Percentiles rank a stretch among this genome's conserved stretches.
phyloP scores from a whole-genome alignment of 805 yeast genomes.

The Candida coquimbonensis region DNA sequence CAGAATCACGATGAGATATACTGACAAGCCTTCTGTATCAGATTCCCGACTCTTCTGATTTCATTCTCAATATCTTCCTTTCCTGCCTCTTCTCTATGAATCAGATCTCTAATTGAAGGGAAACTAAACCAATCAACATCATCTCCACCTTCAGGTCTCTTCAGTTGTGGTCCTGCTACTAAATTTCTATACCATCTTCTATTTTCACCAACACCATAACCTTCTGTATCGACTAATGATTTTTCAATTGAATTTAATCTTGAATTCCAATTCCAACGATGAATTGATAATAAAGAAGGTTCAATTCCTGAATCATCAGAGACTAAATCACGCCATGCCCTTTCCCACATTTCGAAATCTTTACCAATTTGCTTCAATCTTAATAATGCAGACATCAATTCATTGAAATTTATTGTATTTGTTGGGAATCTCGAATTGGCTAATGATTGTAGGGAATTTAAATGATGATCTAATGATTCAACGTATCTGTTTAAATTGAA shows the following conservation, averaged over 20 bases:
- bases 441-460: conserved; percentile 40
- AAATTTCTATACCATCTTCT: conserved; percentile 64
- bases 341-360: conserved; percentile 47
- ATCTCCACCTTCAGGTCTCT: conserved; percentile 41
- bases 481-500: conserved; percentile 47
- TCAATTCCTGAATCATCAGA: conserved; percentile 53
- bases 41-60: neutral
- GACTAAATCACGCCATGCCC: conserved; percentile 57
- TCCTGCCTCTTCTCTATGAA: conserved; percentile 24
- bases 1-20: neutral
- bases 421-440: conserved; percentile 20
- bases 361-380: conserved; percentile 38
- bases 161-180: conserved; percentile 61
- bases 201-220: conserved; percentile 28
- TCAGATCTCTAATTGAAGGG: conserved; percentile 69
- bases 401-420: conserved; percentile 23
- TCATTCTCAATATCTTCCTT: conserved; percentile 4
- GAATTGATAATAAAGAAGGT: conserved; percentile 63
- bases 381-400: conserved; percentile 25
- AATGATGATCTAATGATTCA: conserved; percentile 34
- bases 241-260: conserved; percentile 51
- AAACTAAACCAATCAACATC: conserved; percentile 55
- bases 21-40: neutral
- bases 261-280: conserved; percentile 79
- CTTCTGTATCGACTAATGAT: conserved; percentile 38